Evolutionary conservation across 2,329 filamentous ascomycete genomes (phyloP).

Genomic region (Bipolaris bicolor): DNA sequence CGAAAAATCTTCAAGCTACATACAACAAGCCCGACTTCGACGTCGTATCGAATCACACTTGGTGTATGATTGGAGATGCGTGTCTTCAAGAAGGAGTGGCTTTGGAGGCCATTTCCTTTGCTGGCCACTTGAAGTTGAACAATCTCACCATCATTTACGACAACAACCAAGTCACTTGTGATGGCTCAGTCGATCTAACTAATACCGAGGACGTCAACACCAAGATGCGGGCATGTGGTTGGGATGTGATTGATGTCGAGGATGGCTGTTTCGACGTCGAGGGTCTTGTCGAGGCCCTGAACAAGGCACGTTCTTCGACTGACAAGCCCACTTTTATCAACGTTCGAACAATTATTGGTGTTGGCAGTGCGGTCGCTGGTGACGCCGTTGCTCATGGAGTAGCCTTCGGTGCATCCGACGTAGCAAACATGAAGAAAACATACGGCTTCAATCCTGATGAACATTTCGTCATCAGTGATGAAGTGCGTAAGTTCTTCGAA

Average conservation of each 20-base stretch:
- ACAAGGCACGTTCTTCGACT: slow-evolving; percentile 51
- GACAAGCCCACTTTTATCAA: slow-evolving; percentile 66
- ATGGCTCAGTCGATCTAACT: slow-evolving; percentile 61
- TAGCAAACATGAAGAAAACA: slow-evolving; percentile 61
- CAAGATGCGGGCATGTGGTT: slow-evolving; percentile 64
- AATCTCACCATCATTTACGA: slow-evolving; percentile 66
- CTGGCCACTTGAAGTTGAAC: slow-evolving; percentile 62
- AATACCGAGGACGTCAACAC: slow-evolving; percentile 63
- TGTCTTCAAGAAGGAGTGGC: slow-evolving; percentile 65
- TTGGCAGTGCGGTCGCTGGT: slow-evolving; percentile 60
- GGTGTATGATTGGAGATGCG: slow-evolving; percentile 63
- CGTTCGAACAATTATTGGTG: slow-evolving; percentile 62
- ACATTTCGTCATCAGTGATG: slow-evolving; percentile 54
- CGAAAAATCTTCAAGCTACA: slow-evolving; percentile 65
- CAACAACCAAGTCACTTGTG: slow-evolving; percentile 67
- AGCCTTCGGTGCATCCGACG: slow-evolving; percentile 61
- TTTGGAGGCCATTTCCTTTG: slow-evolving; percentile 63
- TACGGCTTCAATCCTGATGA: slow-evolving; percentile 59
- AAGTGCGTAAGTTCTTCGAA: slow-evolving; percentile 55
- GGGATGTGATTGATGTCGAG: slow-evolving; percentile 61
- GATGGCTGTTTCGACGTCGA: slow-evolving; percentile 61
- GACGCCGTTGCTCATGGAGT: slow-evolving; percentile 63
- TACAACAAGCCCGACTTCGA: slow-evolving; percentile 59
- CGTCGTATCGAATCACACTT: slow-evolving; percentile 60
- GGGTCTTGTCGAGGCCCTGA: slow-evolving; percentile 56